Conservation (phyloP, 2,329 filamentous ascomycete species). For the Pestalotiopsis sp. region DNA sequence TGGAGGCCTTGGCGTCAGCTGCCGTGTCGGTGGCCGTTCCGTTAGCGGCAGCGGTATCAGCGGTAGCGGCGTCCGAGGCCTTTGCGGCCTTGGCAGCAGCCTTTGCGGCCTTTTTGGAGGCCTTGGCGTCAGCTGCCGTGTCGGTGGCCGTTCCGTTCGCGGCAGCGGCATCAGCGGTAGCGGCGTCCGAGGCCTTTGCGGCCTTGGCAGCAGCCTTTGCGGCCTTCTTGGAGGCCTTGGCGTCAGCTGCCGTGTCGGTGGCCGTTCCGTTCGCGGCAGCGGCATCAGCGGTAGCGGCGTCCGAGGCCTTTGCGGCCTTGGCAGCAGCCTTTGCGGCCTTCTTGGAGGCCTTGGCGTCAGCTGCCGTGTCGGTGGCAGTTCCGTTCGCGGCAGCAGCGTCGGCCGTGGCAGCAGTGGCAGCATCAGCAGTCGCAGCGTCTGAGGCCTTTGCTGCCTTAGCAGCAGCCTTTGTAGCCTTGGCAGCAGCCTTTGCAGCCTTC, state of each 20-base stretch:
- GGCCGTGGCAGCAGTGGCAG: neutral
- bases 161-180: neutral
- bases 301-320: slow-evolving; percentile 40
- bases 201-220: slow-evolving; percentile 5
- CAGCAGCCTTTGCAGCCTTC: slow-evolving; percentile 2
- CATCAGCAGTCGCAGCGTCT: neutral
- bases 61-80: slow-evolving; percentile 8
- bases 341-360: slow-evolving; percentile 18
- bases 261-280: neutral
- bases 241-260: neutral
- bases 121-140: slow-evolving; percentile 14
- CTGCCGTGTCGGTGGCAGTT: neutral
- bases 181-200: neutral
- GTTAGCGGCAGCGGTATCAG: neutral
- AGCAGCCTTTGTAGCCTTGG: slow-evolving; percentile 4
- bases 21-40: neutral
- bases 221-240: neutral
- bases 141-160: neutral
- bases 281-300: neutral
- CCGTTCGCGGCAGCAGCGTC: neutral
- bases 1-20: slow-evolving; percentile 17
- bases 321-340: slow-evolving; percentile 21
- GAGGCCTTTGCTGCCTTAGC: neutral
- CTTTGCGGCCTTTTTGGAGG: slow-evolving; percentile 22
- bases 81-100: slow-evolving; percentile 41